Base-by-base conservation (phyloP, 306 rosid species). In the Crataegus laevigata region DNA sequence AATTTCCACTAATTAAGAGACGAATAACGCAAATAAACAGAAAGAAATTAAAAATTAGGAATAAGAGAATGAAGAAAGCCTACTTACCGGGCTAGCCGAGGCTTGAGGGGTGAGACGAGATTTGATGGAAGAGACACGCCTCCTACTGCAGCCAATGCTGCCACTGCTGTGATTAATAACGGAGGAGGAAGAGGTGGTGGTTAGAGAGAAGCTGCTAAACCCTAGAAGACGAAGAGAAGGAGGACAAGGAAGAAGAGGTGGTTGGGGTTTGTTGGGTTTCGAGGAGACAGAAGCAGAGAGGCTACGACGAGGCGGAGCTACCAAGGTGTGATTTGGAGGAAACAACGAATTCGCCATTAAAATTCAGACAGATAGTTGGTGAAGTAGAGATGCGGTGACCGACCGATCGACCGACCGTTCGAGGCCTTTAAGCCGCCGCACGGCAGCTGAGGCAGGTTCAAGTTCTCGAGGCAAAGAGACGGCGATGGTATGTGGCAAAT, bases 11-110 rank as follows among this genome's bases (percentile, higher is more conserved):
- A 51, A 38, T 26, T 5, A 15, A 61, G 19, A 74, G 38, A 21
- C 1, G 66, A 57, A 10, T 65, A 14, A 7, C 40, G 40, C 10
- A 36, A 36, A 36, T 36, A 36, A 36, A 36, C 40, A 36, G 2
- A 36, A 36, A 8, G 40, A 36, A 36, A 36, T 36, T 36, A 6
- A 24, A 19, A 36, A 71, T 28, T 14, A 19, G 11, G 18, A 73
- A 6, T 42, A 18, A 45, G 68, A 57, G 19, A 77, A 57, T 63
- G 62, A 10, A 58, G 57, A 54, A 78, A 81, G 78, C 85, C 55
- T 85, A 84, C 94, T 42, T 88, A 90, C 97, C 54, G 69, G 75
- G 55, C 89, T 65, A 68, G 28, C 52, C 30, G 83, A 66, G 75
- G 75, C 79, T 50, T 50, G 79, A 43, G 88, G 77, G 50, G 92